Evolutionary conservation across 1,284 basidiomycete species (phyloP).

Genomic region (Pholiota adiposa): DNA sequence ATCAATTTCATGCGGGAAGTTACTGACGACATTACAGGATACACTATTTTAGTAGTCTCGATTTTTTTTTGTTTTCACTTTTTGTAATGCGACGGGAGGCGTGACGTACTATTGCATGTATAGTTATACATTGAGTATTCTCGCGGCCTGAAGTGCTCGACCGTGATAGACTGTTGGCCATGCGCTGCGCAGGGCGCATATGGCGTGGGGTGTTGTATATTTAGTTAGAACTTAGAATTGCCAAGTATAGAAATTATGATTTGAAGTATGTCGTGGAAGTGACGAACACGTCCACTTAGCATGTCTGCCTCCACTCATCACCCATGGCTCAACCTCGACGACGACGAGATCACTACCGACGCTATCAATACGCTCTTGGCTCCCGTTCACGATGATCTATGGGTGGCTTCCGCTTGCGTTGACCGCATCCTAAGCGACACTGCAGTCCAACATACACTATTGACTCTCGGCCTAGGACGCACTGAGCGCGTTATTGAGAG

Average conservation of each 20-base stretch:
- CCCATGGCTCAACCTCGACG: slow-evolving; percentile 58
- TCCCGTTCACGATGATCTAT: slow-evolving; percentile 64
- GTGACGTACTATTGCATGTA: slow-evolving; percentile 16
- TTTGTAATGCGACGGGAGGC: slow-evolving; percentile 21
- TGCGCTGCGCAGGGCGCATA: slow-evolving; percentile 13
- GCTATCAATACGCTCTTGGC: slow-evolving; percentile 53
- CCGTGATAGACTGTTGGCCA: slow-evolving; percentile 26
- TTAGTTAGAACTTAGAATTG: slow-evolving; percentile 19
- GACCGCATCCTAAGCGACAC: slow-evolving; percentile 69
- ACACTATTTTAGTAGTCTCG: slow-evolving; percentile 59
- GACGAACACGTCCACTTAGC: slow-evolving; percentile 6
- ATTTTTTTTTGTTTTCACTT: slow-evolving; percentile 19
- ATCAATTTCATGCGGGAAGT: slow-evolving; percentile 4
- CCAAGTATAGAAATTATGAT: slow-evolving; percentile 23
- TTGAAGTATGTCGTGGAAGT: slow-evolving; percentile 15
- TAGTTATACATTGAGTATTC: slow-evolving; percentile 26
- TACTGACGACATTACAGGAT: slow-evolving; percentile 48
- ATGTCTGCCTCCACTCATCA: slow-evolving; percentile 14
- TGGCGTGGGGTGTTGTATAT: slow-evolving; percentile 16
- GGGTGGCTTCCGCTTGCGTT: slow-evolving; percentile 72
- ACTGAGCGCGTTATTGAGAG: slow-evolving; percentile 54
- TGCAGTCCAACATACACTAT: slow-evolving; percentile 56
- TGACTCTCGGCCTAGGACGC: slow-evolving; percentile 65
- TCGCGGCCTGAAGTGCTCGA: slow-evolving; percentile 46
- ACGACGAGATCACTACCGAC: slow-evolving; percentile 57